Percentiles rank a stretch among this genome's conserved stretches.
Conservation (phyloP, 306 rosid genomes). For the Glycine latifolia region DNA sequence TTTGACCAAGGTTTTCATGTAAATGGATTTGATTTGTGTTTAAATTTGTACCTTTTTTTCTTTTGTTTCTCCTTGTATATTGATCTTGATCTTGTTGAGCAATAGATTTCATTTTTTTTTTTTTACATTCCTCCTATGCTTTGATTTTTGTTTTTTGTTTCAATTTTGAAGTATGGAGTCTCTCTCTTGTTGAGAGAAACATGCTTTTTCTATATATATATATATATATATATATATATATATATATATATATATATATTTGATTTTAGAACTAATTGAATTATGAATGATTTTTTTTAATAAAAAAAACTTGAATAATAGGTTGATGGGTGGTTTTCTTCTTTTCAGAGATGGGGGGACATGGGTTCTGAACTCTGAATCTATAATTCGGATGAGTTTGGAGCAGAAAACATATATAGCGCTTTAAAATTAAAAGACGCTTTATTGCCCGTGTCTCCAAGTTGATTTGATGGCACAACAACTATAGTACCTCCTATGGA, state of each 20-base stretch:
- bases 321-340: not conserved
- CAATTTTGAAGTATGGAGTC: not conserved
- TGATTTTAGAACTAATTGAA: not conserved
- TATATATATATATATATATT: too few relatives aligned
- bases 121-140: not conserved
- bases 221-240: too few relatives aligned
- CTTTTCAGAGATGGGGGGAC: not conserved
- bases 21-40: not conserved
- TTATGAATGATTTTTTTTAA: too few relatives aligned
- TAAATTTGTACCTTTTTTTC: not conserved
- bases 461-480: conserved; percentile 26
- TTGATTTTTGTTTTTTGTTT: not conserved
- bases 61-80: conserved; percentile 2
- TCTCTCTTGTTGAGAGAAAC: not conserved
- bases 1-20: conserved; percentile 7
- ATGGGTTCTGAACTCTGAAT: not conserved
- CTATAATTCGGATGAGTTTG: not conserved
- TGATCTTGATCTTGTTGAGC: not conserved
- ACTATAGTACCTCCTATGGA: not conserved
- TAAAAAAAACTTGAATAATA: too few relatives aligned
- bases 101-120: not conserved
- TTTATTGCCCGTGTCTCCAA: not conserved
- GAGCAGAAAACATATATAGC: not conserved
- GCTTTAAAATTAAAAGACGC: not conserved
- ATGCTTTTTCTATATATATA: too few relatives aligned